Evolutionary conservation across 805 yeast genomes (phyloP), one percentile per base, ranked within the genome.

Genomic region (Suhomyces emberorum): DNA sequence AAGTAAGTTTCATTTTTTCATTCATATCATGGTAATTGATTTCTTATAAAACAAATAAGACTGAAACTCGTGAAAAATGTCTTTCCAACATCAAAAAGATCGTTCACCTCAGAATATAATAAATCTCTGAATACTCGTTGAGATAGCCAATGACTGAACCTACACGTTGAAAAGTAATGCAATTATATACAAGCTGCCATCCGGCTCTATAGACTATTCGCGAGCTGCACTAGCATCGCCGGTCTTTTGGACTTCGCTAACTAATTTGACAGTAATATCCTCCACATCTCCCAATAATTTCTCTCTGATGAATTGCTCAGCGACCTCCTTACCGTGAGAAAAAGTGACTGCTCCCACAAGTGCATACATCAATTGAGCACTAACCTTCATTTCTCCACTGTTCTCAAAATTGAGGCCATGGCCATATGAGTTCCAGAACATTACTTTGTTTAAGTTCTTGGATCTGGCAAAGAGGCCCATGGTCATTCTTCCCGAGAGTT

Each of bases 371-470:
- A 77, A 72, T 42, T 77, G 74, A 3, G 79, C 73, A 40, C 70
- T 64, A 9, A 79, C 74, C 39, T 72, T 64, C 51, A 72, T 57
- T 51, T 79, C 83, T 25, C 85, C 86, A 51, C 76, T 77, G 32
- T 52, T 55, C 42, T 61, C 68, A 30, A 71, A 68, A 42, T 60
- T 63, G 41, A 69, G 57, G 28, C 68, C 60, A 26, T 70, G 70
- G 47, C 73, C 72, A 61, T 74, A 72, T 48, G 75, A 72, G 52
- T 75, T 80, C 84, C 89, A 83, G 61, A 81, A 84, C 55, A 83
- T 69, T 15, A 76, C 61, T 7, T 71, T 54, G 46, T 72, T 75
- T 42, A 84, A 59, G 8, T 71, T 69, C 32, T 61, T 61, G 18
- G 55, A 42, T 51, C 69, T 67, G 19, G 84, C 76, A 55, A 75